phyloP scores from a whole-genome alignment of 192 early-diverging fungal genomes.

The Backusella parvicylindrica region DNA sequence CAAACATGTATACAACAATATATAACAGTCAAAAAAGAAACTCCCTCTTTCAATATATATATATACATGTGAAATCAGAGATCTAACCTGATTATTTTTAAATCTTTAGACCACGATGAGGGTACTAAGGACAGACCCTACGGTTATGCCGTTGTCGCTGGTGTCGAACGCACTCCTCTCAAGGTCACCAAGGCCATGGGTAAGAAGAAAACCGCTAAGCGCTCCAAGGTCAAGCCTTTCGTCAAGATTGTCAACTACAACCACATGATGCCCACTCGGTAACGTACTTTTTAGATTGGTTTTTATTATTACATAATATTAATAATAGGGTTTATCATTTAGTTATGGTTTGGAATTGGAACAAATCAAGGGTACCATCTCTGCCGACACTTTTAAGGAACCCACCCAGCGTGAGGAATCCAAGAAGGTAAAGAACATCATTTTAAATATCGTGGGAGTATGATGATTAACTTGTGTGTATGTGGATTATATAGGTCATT shows the following conservation, averaged over 20 bases:
- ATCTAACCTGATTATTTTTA: no score
- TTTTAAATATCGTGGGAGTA: background rate
- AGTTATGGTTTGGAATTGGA: conserved; percentile 94
- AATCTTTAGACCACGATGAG: conserved; percentile 77
- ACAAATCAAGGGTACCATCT: conserved; percentile 83
- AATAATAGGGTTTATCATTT: no score
- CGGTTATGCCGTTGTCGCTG: conserved; percentile 97
- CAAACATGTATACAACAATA: no score
- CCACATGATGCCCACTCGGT: conserved; percentile 99
- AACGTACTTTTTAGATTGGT: no score
- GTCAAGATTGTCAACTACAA: conserved; percentile 98
- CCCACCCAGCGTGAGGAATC: conserved; percentile 84
- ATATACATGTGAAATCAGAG: no score
- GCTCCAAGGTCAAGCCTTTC: conserved; percentile 98
- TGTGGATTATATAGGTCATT: conserved; percentile 46
- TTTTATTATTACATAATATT: no score
- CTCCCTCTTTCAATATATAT: no score
- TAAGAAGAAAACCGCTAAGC: conserved; percentile 92
- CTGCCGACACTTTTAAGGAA: conserved; percentile 90
- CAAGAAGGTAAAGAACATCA: conserved; percentile 63
- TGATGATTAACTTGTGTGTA: background rate
- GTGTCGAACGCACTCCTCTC: conserved; percentile 94
- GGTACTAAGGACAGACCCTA: conserved; percentile 96
- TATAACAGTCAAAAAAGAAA: no score
- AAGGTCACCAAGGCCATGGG: conserved; percentile 97